Evolutionary conservation across 73 alveolate species (phyloP).

Genomic region (Uronychia setigera): DNA sequence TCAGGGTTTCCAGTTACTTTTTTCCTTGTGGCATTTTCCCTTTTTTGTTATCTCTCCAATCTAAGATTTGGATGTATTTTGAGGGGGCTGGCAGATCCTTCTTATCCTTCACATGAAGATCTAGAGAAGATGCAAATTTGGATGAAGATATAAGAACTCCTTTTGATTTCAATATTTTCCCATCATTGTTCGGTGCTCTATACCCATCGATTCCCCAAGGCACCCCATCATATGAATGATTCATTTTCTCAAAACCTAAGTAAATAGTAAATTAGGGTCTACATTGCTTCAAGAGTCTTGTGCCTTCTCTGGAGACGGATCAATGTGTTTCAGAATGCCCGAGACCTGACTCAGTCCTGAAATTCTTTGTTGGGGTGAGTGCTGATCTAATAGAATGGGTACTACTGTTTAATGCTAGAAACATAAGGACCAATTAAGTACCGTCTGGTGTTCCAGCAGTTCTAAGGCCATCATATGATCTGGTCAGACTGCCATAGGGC

Average conservation of each 20-base stretch:
- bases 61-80: neutral
- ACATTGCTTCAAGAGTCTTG: neutral
- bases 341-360: too few species aligned
- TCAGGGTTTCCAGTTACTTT: neutral
- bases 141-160: neutral
- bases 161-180: neutral
- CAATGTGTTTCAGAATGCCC: too few species aligned
- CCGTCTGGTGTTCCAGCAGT: too few species aligned
- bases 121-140: neutral
- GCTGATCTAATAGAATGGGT: too few species aligned
- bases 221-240: neutral
- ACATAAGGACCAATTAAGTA: too few species aligned
- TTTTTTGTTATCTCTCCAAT: neutral
- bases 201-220: neutral
- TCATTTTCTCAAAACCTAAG: neutral
- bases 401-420: too few species aligned
- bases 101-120: neutral
- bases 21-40: neutral
- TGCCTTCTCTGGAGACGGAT: neutral
- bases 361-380: too few species aligned
- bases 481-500: too few species aligned
- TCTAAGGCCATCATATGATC: too few species aligned
- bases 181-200: neutral
- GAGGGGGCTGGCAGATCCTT: neutral
- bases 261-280: neutral